phyloP scores from a whole-genome alignment of 2,329 filamentous ascomycete genomes.

The Phoma herbarum region DNA sequence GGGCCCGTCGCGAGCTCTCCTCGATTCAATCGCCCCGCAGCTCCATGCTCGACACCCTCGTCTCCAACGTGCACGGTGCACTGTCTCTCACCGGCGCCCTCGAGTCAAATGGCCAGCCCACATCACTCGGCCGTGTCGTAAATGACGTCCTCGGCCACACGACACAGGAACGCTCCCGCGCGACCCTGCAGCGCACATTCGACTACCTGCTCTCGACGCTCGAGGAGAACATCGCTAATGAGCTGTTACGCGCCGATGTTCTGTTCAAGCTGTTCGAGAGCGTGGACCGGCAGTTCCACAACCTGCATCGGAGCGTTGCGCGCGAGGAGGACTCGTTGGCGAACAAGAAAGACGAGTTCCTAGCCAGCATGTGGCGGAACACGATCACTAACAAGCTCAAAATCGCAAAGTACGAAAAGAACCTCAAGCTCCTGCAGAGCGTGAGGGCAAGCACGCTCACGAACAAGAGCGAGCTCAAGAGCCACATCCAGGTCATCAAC shows the following conservation, averaged over 20 bases:
- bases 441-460: constrained; percentile 83
- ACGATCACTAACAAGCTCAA: constrained; percentile 79
- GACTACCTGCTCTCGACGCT: constrained; percentile 86
- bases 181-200: constrained; percentile 85
- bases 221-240: constrained; percentile 86
- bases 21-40: constrained; percentile 52
- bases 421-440: constrained; percentile 78
- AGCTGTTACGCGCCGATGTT: constrained; percentile 79
- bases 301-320: constrained; percentile 83
- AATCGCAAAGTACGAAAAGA: constrained; percentile 91
- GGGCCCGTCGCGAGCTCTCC: constrained; percentile 85
- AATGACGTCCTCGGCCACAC: constrained; percentile 82
- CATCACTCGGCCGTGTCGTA: constrained; percentile 72
- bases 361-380: constrained; percentile 85
- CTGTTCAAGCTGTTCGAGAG: constrained; percentile 91
- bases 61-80: constrained; percentile 83
- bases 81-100: constrained; percentile 67
- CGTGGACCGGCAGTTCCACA: constrained; percentile 89
- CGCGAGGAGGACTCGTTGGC: constrained; percentile 86
- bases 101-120: constrained; percentile 62
- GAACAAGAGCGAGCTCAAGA: constrained; percentile 86
- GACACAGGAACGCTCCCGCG: constrained; percentile 79
- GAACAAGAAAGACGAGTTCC: constrained; percentile 78
- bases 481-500: constrained; percentile 84
- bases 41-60: constrained; percentile 73